phyloP scores from a whole-genome alignment of 345 rosid genomes.

The Salix koriyanagi region DNA sequence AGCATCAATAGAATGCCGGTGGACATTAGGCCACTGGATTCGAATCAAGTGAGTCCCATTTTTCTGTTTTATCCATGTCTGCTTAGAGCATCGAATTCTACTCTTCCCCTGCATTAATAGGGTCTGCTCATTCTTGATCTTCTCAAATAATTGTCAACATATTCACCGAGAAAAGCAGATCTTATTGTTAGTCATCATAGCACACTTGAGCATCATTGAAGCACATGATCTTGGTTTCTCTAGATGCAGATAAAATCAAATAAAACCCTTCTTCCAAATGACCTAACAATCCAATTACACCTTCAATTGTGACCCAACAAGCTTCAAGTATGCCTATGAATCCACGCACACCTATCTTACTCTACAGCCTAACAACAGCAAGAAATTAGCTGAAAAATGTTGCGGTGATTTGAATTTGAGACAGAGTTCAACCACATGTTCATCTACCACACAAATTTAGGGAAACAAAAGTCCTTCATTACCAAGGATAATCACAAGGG shows the following conservation, averaged over 20 bases:
- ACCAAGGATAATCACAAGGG: background rate
- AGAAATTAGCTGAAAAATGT: background rate
- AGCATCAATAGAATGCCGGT: no score
- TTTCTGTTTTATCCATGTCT: background rate
- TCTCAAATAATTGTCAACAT: background rate
- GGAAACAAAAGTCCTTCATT: background rate
- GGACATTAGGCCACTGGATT: background rate
- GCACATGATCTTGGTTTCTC: background rate
- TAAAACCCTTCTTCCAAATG: background rate
- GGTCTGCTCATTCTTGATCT: background rate
- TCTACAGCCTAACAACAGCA: background rate
- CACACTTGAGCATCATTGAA: background rate
- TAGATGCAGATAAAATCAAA: background rate
- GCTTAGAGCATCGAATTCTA: background rate
- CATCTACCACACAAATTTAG: background rate
- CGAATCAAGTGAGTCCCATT: background rate
- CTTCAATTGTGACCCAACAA: background rate
- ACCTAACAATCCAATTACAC: background rate
- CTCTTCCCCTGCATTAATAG: background rate
- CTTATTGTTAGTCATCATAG: background rate
- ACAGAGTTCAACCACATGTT: background rate
- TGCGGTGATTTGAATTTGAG: background rate
- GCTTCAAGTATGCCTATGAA: background rate
- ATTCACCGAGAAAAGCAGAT: background rate
- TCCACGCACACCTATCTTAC: background rate